Percentiles rank a stretch among this genome's conserved stretches.
Evolutionary conservation across 2,329 filamentous ascomycete genomes (phyloP).

Genomic region (Ramularia endophylla): DNA sequence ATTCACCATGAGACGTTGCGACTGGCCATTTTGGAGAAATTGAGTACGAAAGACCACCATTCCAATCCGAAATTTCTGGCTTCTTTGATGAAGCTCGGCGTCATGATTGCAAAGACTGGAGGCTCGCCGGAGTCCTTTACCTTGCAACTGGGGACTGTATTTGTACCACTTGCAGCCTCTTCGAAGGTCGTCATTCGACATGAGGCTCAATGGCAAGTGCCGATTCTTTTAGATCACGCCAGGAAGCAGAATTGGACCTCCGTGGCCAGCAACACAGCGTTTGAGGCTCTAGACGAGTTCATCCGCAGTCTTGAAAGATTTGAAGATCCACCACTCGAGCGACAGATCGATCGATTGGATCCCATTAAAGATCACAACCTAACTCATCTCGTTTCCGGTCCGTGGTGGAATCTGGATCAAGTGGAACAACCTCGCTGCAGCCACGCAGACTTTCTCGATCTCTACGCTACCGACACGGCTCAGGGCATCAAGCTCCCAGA

Average conservation of each 20-base stretch:
- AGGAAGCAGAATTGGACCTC: conserved; percentile 30
- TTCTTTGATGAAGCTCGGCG: conserved; percentile 43
- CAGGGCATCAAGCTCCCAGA: conserved; percentile 13
- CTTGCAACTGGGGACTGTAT: conserved; percentile 34
- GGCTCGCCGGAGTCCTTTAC: conserved; percentile 35
- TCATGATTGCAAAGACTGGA: conserved; percentile 36
- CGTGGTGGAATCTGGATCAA: conserved; percentile 40
- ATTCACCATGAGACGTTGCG: conserved; percentile 30
- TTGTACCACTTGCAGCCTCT: conserved; percentile 41
- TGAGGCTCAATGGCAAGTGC: conserved; percentile 47
- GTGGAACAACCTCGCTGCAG: conserved; percentile 34
- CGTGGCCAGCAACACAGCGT: conserved; percentile 36
- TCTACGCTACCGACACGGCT: conserved; percentile 28
- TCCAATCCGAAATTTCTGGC: conserved; percentile 43
- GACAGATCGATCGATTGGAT: conserved; percentile 38
- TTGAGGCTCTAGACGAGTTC: conserved; percentile 38
- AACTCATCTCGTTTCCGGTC: conserved; percentile 40
- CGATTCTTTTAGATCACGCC: conserved; percentile 39
- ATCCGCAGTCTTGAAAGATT: conserved; percentile 41
- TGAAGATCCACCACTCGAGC: conserved; percentile 32
- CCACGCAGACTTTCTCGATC: conserved; percentile 35
- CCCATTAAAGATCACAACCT: conserved; percentile 39
- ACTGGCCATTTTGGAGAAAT: conserved; percentile 31
- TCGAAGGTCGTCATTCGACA: conserved; percentile 49
- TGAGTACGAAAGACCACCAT: conserved; percentile 39